Percentiles rank a stretch among this genome's conserved stretches.
These are phyloP conservation scores for Apiosordaria backusii DNA, from an alignment of 495 filamentous ascomycete species.

Conservation along the genomic window DNA sequence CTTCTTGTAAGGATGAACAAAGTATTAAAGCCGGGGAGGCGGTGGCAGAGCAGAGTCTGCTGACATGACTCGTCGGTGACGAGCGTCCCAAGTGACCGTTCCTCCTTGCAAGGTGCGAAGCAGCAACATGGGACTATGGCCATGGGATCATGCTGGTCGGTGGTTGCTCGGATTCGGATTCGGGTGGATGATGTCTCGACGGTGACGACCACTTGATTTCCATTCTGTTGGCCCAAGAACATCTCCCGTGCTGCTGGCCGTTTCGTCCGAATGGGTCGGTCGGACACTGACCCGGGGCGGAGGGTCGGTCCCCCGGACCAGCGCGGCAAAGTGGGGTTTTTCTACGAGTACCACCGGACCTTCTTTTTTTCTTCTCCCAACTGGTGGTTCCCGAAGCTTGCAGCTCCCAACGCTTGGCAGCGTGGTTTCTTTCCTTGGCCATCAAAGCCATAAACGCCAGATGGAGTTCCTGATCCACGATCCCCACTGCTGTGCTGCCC, in stretches of 20 bases:
- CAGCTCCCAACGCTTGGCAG: not conserved
- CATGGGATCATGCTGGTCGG: conserved; percentile 7
- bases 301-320: not conserved
- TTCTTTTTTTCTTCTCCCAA: not conserved
- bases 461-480: too few species aligned
- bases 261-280: not conserved
- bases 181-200: too few species aligned
- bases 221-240: not conserved
- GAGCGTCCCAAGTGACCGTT: conserved; percentile 8
- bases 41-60: conserved; percentile 8
- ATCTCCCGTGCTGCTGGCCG: not conserved
- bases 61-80: conserved; percentile 17
- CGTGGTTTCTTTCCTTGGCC: not conserved
- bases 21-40: not conserved
- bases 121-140: conserved; percentile 1
- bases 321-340: not conserved
- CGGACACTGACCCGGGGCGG: not conserved
- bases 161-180: not conserved
- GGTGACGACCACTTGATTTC: too few species aligned
- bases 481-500: not conserved
- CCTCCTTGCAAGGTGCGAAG: not conserved
- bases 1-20: not conserved
- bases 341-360: not conserved
- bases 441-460: too few species aligned
- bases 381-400: not conserved